Base-by-base conservation (phyloP, 371 early-diverging fungal species). In the Rhizopus sp. region DNA sequence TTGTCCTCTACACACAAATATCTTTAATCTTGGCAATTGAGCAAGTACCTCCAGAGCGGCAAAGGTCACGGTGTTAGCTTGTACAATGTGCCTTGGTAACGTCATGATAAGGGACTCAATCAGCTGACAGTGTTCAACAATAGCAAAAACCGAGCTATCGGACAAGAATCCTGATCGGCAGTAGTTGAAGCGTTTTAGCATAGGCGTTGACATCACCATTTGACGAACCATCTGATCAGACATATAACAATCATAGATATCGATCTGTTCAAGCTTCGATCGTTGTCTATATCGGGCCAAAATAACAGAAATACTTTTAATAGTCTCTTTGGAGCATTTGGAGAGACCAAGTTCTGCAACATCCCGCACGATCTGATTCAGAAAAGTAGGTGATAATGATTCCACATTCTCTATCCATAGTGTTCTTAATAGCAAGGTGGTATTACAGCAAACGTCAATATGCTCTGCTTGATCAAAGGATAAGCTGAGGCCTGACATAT, bases 31-130 rank as follows among this genome's bases (percentile, higher is more conserved):
- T 13, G 15, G 31, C 35, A 52, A 60, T 35, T 53, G 50, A 12
- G 52, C 32, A 17, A 64, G 44, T 12, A 51, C 38, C 7, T 48
- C 35, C 45, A 64, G 39, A 0, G 64, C 54, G 4, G 3, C 32
- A 30, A 40, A 29, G 3, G 65, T 64, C 40, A 64, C 56, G 10
- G 59, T 64, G 12, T 64, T 64, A 16, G 59, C 54, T 39, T 64
- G 65, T 0, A 59, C 46, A 15, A 64, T 52, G 39, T 59, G 37
- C 9, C 42, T 39, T 1, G 65, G 65, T 17, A 64, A 35, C 17
- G 59, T 60, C 0, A 64, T 48, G 33, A 59, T 31, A 3, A 64
- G n/a, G 17, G 37, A 9, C 32, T 64, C 60, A 2, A 64, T 50
- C 4, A 40, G 39, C 4, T 52, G 60, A 47, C 65, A 64, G 15